Conservation (phyloP, 139 green algal species). For the Ettlia oleoabundans region DNA sequence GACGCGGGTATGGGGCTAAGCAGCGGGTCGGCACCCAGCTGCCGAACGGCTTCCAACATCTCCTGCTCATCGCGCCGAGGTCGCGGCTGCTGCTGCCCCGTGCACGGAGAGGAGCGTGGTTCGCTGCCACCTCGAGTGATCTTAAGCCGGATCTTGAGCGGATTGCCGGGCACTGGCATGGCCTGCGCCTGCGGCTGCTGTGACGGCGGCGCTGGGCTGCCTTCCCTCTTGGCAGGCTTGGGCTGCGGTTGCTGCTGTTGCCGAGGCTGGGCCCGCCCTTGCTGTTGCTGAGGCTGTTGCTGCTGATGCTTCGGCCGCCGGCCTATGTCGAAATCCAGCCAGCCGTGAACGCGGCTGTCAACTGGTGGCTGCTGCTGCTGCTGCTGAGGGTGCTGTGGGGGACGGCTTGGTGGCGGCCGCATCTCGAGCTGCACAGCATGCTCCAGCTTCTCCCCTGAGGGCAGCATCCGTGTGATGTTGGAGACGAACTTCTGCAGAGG, state of each 20-base stretch:
- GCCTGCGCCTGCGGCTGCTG: neutral
- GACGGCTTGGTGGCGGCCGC: too few species aligned
- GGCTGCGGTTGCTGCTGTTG: neutral
- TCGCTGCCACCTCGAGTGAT: slow-evolving; percentile 3
- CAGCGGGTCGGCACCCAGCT: slow-evolving; percentile 7
- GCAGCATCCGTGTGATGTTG: neutral
- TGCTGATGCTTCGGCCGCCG: neutral
- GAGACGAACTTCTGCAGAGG: slow-evolving; percentile 11
- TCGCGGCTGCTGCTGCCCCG: neutral
- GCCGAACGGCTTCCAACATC: slow-evolving; percentile 2
- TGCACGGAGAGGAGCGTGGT: neutral
- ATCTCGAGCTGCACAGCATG: neutral
- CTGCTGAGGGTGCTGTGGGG: neutral
- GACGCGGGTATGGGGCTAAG: slow-evolving; percentile 3
- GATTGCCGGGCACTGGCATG: slow-evolving; percentile 5
- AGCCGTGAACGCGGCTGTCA: neutral
- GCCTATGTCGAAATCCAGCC: too few species aligned
- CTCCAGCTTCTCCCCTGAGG: slow-evolving; percentile 8
- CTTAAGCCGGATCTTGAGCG: slow-evolving; percentile 13
- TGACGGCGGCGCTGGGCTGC: neutral
- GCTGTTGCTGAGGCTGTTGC: slow-evolving; percentile 7
- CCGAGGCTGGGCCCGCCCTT: neutral
- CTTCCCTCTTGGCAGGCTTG: neutral
- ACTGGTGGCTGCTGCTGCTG: neutral
- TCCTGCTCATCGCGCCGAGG: neutral